These are phyloP conservation scores for Monosporozyma servazzii DNA, from an alignment of 805 yeast species.

Conservation along the genomic window DNA sequence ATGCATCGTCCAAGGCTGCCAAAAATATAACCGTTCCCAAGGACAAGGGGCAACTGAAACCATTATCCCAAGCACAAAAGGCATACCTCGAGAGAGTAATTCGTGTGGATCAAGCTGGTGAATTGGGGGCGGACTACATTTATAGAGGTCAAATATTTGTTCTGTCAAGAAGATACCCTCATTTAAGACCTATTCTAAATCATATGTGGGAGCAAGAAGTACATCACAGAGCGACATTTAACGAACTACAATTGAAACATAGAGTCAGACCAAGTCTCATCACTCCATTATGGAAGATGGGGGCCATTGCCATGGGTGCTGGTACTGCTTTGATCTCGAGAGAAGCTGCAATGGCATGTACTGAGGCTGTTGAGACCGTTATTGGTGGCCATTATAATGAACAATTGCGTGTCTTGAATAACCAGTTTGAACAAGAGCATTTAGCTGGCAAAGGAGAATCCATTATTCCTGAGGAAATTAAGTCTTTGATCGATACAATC, in stretches of 20 bases:
- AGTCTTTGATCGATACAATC: conserved; percentile 49
- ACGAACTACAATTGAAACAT: conserved; percentile 60
- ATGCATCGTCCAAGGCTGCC: conserved; percentile 1
- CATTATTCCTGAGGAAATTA: conserved; percentile 42
- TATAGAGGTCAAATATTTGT: conserved; percentile 85
- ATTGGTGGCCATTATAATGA: conserved; percentile 93
- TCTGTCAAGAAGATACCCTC: conserved; percentile 59
- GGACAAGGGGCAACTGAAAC: conserved; percentile 14
- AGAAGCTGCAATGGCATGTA: conserved; percentile 99
- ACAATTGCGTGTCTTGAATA: conserved; percentile 69
- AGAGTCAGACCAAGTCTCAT: conserved; percentile 85
- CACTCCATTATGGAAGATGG: conserved; percentile 89
- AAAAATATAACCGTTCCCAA: neutral
- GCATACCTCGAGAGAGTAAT: conserved; percentile 67
- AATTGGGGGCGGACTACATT: conserved; percentile 88
- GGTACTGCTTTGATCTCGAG: conserved; percentile 80
- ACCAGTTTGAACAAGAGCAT: conserved; percentile 39
- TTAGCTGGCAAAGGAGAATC: neutral
- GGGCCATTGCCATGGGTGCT: conserved; percentile 80
- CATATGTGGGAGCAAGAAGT: conserved; percentile 99
- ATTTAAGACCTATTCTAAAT: conserved; percentile 65
- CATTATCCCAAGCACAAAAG: conserved; percentile 43
- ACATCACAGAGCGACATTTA: conserved; percentile 81
- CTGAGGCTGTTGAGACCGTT: conserved; percentile 97
- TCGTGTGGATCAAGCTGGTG: conserved; percentile 97